These are phyloP conservation scores for Saccharum hybrid DNA, from an alignment of 202 grass and related monocot genomes.

Conservation along the genomic window DNA sequence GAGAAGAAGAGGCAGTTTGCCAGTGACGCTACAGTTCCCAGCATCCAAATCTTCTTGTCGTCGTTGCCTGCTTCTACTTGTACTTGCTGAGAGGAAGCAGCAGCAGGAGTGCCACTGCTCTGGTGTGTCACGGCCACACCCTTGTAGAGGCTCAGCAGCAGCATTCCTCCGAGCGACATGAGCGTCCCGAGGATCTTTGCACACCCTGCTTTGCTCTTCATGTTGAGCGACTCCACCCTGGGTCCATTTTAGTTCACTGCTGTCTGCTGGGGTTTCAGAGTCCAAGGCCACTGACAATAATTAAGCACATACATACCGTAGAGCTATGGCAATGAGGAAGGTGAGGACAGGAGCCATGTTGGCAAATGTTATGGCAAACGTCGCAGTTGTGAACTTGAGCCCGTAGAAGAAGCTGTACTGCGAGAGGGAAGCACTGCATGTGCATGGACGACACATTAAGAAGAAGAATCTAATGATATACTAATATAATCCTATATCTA, in stretches of 20 bases:
- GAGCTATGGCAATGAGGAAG: slow-evolving; percentile 65
- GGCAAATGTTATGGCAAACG: slow-evolving; percentile 77
- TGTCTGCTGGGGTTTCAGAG: background rate
- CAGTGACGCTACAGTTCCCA: slow-evolving; percentile 62
- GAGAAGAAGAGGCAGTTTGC: slow-evolving; percentile 67
- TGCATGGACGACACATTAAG: slow-evolving; percentile 37
- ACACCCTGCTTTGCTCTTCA: slow-evolving; percentile 62
- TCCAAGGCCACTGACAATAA: background rate
- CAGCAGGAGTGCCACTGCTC: background rate
- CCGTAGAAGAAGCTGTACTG: slow-evolving; percentile 79
- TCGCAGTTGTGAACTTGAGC: slow-evolving; percentile 71
- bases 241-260: too few relatives aligned
- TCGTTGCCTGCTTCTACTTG: background rate
- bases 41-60: slow-evolving; percentile 51
- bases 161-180: slow-evolving; percentile 53
- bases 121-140: slow-evolving; percentile 49
- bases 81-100: background rate
- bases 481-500: background rate
- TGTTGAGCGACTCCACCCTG: slow-evolving; percentile 69
- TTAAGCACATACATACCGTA: slow-evolving; percentile 45
- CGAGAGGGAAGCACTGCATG: slow-evolving; percentile 63
- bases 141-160: slow-evolving; percentile 76
- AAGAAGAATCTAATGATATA: background rate
- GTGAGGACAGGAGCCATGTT: slow-evolving; percentile 76
- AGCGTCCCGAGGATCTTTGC: slow-evolving; percentile 65